Base-by-base conservation (phyloP, 192 early-diverging fungal species). In the Linnemannia elongata region DNA sequence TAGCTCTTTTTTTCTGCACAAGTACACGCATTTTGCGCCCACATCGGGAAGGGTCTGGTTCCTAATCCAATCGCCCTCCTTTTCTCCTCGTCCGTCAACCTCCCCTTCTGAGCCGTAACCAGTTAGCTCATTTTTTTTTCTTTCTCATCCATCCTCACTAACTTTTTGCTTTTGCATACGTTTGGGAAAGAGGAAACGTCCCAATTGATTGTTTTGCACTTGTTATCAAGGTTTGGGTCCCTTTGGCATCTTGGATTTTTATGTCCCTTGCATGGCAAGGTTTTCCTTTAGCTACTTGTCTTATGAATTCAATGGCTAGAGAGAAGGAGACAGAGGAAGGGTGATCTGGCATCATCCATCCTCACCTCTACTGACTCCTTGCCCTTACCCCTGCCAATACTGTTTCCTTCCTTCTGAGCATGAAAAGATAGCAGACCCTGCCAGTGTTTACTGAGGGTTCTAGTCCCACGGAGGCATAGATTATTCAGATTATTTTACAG, bases 161-260 rank as follows among this genome's bases (percentile, higher is more conserved):
- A 10, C 13, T 45, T 45, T 8, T 45, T 9, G 1, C 3, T 4
- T 6, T 45, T 45, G 44, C 15, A 13, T 22, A 22, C 6, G 38
- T 1, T 39, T 39, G 38, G 38, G 49, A 18, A 18, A 20, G 18
- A 4, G 15, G 44, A 57, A 24, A 27, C 55, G 52, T n/a, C 8
- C 60, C 27, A 15, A 33, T 33, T 27, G 60, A 27, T 66, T 33
- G 8, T 15, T 63, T 35, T 66, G 33, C 4, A 15, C 10, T 33
- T 33, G 60, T 66, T 66, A 66, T 66, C 60, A 66, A 66, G 60
- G 60, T 66, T 66, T 33, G 60, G 27, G n/a, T 66, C 60, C 60
- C 30, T 66, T 66, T 66, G 60, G 27, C 60, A 66, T 66, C 60
- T 66, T 57, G 10, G 60, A 33, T 52, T 20, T 45, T 18, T 52